A percentile compares a stretch with the other conserved stretches of the same genome.
phyloP scores from a whole-genome alignment of 768 basidiomycete genomes.

The Pleurotus platypus region DNA sequence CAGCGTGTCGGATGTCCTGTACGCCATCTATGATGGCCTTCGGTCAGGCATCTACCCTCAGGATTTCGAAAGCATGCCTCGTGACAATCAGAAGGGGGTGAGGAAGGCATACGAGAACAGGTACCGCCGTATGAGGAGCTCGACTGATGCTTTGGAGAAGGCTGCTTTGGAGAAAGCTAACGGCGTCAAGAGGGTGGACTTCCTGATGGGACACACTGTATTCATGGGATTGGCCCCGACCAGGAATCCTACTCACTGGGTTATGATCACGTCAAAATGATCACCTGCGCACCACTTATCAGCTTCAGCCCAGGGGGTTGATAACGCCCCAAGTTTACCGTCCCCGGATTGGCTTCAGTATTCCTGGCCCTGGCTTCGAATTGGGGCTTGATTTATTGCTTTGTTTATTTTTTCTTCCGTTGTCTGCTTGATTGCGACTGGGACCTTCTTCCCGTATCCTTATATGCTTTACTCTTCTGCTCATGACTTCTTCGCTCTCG shows the following conservation, averaged over 20 bases:
- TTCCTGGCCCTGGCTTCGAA: no score
- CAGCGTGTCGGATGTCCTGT: constrained; percentile 36
- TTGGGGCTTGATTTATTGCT: neutral
- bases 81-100: constrained; percentile 29
- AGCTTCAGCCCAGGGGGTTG: neutral
- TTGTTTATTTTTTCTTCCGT: neutral
- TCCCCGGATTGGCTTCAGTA: neutral
- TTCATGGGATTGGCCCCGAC: constrained; percentile 34
- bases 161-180: constrained; percentile 29
- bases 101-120: constrained; percentile 38
- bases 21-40: constrained; percentile 38
- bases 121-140: constrained; percentile 28
- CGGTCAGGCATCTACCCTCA: constrained; percentile 31
- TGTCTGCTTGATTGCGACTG: neutral
- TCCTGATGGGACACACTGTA: constrained; percentile 35
- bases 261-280: neutral
- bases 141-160: constrained; percentile 11
- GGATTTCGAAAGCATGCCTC: constrained; percentile 35
- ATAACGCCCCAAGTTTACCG: neutral
- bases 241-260: constrained; percentile 16
- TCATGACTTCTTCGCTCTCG: neutral
- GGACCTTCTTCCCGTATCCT: neutral
- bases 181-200: constrained; percentile 49
- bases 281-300: neutral
- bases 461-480: neutral